These are phyloP conservation scores for Schizophyllum commune DNA, from an alignment of 1,284 basidiomycete species.

Conservation along the genomic window DNA sequence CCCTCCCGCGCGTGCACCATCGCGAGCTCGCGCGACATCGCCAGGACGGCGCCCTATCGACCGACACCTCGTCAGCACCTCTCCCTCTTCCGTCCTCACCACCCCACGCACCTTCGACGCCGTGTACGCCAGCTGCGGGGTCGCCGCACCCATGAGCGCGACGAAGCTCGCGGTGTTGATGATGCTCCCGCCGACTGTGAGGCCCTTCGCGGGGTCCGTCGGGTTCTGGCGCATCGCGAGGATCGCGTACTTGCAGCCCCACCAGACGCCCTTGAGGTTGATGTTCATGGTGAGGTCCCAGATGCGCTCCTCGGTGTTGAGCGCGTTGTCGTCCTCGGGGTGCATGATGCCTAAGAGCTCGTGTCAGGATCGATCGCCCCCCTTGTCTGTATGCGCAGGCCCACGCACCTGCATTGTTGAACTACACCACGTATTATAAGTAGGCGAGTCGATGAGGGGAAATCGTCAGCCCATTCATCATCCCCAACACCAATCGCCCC, in stretches of 20 bases:
- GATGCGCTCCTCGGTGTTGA: conserved; percentile 93
- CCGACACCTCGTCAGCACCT: conserved; percentile 4
- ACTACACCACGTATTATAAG: conserved; percentile 36
- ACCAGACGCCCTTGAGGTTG: conserved; percentile 98
- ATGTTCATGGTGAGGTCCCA: conserved; percentile 94
- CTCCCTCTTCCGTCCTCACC: conserved; percentile 1
- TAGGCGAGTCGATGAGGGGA: background rate
- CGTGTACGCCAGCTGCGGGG: conserved; percentile 91
- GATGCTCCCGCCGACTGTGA: conserved; percentile 84
- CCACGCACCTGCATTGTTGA: conserved; percentile 77
- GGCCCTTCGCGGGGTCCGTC: conserved; percentile 70
- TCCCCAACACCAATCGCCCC: background rate
- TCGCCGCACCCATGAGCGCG: conserved; percentile 88
- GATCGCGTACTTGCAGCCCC: conserved; percentile 96
- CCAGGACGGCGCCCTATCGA: conserved; percentile 81
- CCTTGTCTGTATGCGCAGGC: background rate
- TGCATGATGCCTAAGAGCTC: conserved; percentile 80
- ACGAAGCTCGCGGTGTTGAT: conserved; percentile 98
- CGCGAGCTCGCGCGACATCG: conserved; percentile 96
- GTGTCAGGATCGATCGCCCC: background rate
- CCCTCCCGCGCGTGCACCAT: conserved; percentile 97
- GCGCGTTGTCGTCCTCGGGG: conserved; percentile 85
- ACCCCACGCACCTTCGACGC: conserved; percentile 61
- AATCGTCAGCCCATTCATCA: background rate
- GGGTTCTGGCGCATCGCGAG: conserved; percentile 92